Evolutionary conservation across 129 eudicot species (phyloP).

Genomic region (Flaveria trinervia): DNA sequence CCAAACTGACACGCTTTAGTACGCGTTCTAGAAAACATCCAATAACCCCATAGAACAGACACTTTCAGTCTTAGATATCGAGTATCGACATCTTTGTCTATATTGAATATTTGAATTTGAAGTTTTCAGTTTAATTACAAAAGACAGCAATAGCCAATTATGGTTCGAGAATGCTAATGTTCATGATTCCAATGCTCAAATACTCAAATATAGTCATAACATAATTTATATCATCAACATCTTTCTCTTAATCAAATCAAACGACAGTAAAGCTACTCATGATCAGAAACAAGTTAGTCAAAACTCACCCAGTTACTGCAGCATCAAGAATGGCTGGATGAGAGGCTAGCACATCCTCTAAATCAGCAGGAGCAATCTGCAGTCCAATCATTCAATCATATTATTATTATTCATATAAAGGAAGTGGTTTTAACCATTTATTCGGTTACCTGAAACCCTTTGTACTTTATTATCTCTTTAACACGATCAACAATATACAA

Average conservation of each 20-base stretch:
- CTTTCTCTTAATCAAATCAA: neutral
- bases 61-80: neutral
- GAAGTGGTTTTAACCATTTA: neutral
- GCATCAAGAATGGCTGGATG: conserved; percentile 87
- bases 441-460: conserved; percentile 80
- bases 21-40: neutral
- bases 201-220: conserved; percentile 10
- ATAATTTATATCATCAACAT: neutral
- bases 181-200: neutral
- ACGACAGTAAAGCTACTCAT: neutral
- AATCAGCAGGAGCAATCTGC: conserved; percentile 96
- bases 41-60: neutral
- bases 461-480: conserved; percentile 93
- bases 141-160: neutral
- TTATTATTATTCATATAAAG: neutral
- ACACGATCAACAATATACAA: conserved; percentile 71
- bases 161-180: neutral
- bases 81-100: neutral
- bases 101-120: neutral
- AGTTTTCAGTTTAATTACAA: neutral
- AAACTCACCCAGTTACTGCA: conserved; percentile 76
- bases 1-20: neutral
- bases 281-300: neutral
- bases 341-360: conserved; percentile 66
- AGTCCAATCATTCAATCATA: neutral